Evolutionary conservation across 192 early-diverging fungal species (phyloP), one percentile per base, ranked within the genome.

Genomic region (Lunasporangiospora selenospora): DNA sequence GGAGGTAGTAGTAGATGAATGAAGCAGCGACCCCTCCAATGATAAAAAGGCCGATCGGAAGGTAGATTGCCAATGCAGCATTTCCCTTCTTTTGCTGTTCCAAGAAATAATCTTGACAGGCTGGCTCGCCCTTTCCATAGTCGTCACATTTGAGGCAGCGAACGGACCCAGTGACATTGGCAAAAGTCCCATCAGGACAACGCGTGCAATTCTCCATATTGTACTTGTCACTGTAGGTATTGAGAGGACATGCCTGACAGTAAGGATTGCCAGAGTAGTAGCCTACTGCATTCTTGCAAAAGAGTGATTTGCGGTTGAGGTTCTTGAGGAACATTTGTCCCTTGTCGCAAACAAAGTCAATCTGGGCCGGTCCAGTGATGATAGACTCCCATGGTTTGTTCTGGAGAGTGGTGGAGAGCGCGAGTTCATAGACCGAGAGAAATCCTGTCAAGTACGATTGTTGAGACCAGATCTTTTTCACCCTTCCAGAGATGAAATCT

Each of bases 361-460:
- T 30, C 12, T 26, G 18, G 1, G 61, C 43, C 0, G 69, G 69
- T 36, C 60, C 69, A 0, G 49, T 58, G 13, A 47, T 40, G 48
- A 73, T 63, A 29, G 58, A 63, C 6, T 63, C 9, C 69, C 69
- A 73, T 1, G 53, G 9, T 23, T 63, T 73, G 55, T 73, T 49
- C 49, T 73, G 69, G 6, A 73, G 10, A 8, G 36, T 32, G 11
- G 69, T 57, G 7, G 69, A 58, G 9, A 73, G 18, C 5, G 69
- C 69, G 4, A 73, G 59, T 49, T 73, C 54, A 46, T 63, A 47
- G 21, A 73, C 69, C 0, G 69, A 41, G 54, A 73, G 58, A 36
- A 63, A 73, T 27, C 69, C 69, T 12, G 44, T 73, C 11, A 73
- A 33, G 37, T 73, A 73, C 33, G 69, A 73, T 27, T 73, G 69